phyloP scores from a whole-genome alignment of 257 asterid genomes.

The Forsythia suspensa region DNA sequence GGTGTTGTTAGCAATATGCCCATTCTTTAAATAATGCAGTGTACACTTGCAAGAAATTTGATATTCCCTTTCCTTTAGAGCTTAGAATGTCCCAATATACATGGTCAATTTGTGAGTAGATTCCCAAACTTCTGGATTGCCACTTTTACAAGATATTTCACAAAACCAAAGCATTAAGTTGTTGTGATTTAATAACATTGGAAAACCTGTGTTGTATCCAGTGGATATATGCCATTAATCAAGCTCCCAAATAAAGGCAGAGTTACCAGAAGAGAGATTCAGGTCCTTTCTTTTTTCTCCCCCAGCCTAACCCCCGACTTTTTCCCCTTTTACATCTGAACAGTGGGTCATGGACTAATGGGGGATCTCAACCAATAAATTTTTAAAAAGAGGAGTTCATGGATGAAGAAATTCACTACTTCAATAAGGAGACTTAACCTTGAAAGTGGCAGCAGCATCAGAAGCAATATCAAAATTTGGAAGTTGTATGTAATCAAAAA shows the following conservation, averaged over 20 bases:
- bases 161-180: neutral
- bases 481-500: constrained; percentile 64
- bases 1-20: neutral
- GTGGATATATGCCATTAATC: neutral
- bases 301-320: neutral
- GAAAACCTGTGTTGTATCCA: no score
- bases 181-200: no score
- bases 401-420: neutral
- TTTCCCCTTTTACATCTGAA: neutral
- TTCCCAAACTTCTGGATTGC: neutral
- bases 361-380: neutral
- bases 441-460: constrained; percentile 80
- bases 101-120: neutral
- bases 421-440: constrained; percentile 40
- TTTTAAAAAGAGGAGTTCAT: neutral
- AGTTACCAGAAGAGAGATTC: neutral
- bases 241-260: neutral
- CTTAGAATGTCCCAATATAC: neutral
- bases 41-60: neutral
- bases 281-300: neutral
- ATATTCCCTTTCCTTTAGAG: neutral
- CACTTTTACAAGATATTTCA: neutral
- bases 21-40: neutral
- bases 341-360: neutral
- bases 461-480: constrained; percentile 70